Percentiles rank a stretch among this genome's conserved stretches.
Evolutionary conservation across 371 early-diverging fungal genomes (phyloP).

Genomic region (Mortierella sp.): DNA sequence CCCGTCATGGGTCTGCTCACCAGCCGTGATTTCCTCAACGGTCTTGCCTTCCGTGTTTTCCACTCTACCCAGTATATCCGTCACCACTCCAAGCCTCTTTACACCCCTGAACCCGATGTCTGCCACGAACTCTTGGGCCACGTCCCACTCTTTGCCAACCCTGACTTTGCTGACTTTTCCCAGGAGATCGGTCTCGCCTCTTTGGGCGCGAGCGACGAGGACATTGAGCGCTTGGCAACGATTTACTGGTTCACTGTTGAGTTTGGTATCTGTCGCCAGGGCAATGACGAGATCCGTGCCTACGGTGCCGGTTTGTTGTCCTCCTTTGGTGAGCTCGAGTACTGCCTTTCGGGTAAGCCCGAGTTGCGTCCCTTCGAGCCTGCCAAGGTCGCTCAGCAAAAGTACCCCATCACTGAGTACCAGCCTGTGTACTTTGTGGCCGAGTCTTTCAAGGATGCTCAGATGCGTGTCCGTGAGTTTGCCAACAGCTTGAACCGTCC

Average conservation of each 20-base stretch:
- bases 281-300: constrained; percentile 77
- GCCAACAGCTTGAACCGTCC: constrained; percentile 82
- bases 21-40: constrained; percentile 94
- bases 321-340: constrained; percentile 96
- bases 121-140: constrained; percentile 91
- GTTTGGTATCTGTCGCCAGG: constrained; percentile 93
- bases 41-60: constrained; percentile 98
- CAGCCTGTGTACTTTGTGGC: constrained; percentile 97
- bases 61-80: constrained; percentile 97
- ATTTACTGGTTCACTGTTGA: constrained; percentile 97
- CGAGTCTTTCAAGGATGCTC: constrained; percentile 92
- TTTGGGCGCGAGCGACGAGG: constrained; percentile 93
- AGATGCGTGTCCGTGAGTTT: constrained; percentile 91
- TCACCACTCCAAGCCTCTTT: constrained; percentile 90
- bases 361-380: constrained; percentile 88
- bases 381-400: constrained; percentile 77
- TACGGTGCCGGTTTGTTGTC: constrained; percentile 96
- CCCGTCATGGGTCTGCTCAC: constrained; percentile 96
- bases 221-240: constrained; percentile 89
- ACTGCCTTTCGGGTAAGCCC: constrained; percentile 84
- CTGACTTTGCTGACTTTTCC: constrained; percentile 95
- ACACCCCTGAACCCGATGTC: constrained; percentile 95
- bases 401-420: constrained; percentile 95
- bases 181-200: constrained; percentile 97
- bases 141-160: constrained; percentile 93